These are phyloP conservation scores for Carnegiea gigantea DNA, from an alignment of 179 eudicot species.

Conservation along the genomic window DNA sequence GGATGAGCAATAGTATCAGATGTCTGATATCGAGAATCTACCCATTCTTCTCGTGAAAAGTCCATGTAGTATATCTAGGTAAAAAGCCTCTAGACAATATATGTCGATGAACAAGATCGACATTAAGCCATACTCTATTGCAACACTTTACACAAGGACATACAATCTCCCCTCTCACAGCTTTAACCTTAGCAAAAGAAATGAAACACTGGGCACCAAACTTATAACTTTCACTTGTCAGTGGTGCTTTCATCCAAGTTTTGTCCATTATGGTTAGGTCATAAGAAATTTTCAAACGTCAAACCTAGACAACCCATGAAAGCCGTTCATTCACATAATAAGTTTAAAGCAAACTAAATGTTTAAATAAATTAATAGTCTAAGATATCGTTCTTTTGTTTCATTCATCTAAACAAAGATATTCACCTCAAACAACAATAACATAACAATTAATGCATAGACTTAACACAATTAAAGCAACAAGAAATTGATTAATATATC, in stretches of 20 bases:
- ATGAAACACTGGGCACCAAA: not conserved
- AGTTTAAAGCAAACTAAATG: not conserved
- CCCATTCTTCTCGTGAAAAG: too few relatives aligned
- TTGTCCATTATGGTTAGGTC: not conserved
- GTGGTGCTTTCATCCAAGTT: not conserved
- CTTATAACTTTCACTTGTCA: conserved; percentile 1
- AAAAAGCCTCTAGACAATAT: too few relatives aligned
- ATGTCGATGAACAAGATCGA: not conserved
- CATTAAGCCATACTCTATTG: not conserved
- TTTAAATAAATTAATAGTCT: too few relatives aligned
- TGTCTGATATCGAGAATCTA: too few relatives aligned
- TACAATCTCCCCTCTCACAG: not conserved
- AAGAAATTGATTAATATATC: too few relatives aligned
- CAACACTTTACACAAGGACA: conserved; percentile 8
- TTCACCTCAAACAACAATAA: too few relatives aligned
- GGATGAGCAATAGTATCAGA: too few relatives aligned
- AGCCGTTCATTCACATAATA: not conserved
- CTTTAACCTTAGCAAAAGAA: not conserved
- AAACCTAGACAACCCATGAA: not conserved
- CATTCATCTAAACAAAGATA: too few relatives aligned
- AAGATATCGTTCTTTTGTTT: too few relatives aligned
- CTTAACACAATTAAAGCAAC: too few relatives aligned
- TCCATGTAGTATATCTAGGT: too few relatives aligned
- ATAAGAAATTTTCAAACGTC: not conserved
- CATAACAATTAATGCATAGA: too few relatives aligned